A percentile compares a stretch with the other conserved stretches of the same genome.
phyloP scores from a whole-genome alignment of 1,139 yeast genomes.

The Geotrichum aggregatum region DNA sequence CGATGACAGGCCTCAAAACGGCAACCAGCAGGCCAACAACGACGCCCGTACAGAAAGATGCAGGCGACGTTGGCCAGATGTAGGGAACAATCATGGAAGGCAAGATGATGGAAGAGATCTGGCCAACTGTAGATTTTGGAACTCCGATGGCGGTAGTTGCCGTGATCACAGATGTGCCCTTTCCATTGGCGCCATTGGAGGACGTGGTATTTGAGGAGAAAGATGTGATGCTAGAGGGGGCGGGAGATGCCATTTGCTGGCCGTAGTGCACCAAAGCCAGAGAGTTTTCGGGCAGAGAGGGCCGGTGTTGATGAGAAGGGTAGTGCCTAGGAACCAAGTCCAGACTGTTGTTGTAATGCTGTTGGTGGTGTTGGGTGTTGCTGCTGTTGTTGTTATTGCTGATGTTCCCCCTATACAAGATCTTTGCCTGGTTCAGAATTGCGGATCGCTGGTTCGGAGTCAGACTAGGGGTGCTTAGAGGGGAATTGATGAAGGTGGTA shows the following conservation, averaged over 20 bases:
- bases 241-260: conserved; percentile 8
- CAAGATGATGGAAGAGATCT: conserved; percentile 20
- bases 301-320: not conserved
- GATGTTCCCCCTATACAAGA: not conserved
- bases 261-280: conserved; percentile 8
- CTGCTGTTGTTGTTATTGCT: not conserved
- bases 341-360: not conserved
- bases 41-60: conserved; percentile 31
- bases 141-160: conserved; percentile 18
- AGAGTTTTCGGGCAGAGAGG: not conserved
- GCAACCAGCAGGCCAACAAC: conserved; percentile 29
- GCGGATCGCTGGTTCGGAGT: conserved; percentile 7
- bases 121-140: conserved; percentile 15
- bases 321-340: conserved; percentile 2
- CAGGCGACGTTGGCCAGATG: conserved; percentile 30
- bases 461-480: not conserved
- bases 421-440: conserved; percentile 4
- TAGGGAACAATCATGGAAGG: conserved; percentile 25
- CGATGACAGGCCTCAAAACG: conserved; percentile 28
- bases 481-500: not conserved
- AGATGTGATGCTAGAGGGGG: conserved; percentile 7
- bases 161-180: conserved; percentile 8
- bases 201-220: not conserved
- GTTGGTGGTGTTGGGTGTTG: not conserved
- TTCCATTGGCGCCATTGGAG: not conserved